phyloP scores from a whole-genome alignment of 2,329 filamentous ascomycete species.

The Akanthomyces muscarius region DNA sequence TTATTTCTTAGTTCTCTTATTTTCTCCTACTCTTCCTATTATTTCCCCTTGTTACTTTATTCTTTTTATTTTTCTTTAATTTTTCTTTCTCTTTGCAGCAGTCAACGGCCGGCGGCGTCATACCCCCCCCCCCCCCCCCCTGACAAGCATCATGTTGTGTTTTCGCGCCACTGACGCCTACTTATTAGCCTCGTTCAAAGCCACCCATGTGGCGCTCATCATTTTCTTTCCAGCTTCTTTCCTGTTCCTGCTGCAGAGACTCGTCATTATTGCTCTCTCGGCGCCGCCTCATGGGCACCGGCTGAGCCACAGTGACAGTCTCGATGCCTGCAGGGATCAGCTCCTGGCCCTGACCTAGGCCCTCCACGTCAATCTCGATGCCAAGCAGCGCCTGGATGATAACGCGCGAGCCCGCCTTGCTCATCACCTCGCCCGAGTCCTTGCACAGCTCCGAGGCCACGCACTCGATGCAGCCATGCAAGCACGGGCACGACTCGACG shows the following conservation, averaged over 20 bases:
- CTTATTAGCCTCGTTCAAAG: slow-evolving; percentile 24
- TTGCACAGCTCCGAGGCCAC: slow-evolving; percentile 81
- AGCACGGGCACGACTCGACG: slow-evolving; percentile 71
- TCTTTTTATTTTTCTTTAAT: no score
- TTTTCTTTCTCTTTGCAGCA: no score
- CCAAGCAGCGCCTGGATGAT: slow-evolving; percentile 73
- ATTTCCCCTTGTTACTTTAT: no score
- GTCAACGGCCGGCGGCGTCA: no score
- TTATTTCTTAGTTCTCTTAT: no score
- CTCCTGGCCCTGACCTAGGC: slow-evolving; percentile 82
- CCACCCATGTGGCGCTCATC: slow-evolving; percentile 24
- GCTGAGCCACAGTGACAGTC: slow-evolving; percentile 71
- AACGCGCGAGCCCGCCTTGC: slow-evolving; percentile 80
- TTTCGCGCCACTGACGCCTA: not conserved
- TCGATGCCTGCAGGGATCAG: slow-evolving; percentile 70
- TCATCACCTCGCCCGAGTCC: slow-evolving; percentile 87
- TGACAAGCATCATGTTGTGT: not conserved
- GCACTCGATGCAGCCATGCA: slow-evolving; percentile 83
- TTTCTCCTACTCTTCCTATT: no score
- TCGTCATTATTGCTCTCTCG: slow-evolving; percentile 18
- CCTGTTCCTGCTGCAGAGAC: slow-evolving; percentile 18
- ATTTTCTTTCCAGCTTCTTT: slow-evolving; percentile 24
- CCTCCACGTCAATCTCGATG: slow-evolving; percentile 74
- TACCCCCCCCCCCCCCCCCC: no score
- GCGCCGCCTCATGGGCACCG: slow-evolving; percentile 47